phyloP scores from a whole-genome alignment of 139 green algal genomes.

The Chlamydomonas eustigma region DNA sequence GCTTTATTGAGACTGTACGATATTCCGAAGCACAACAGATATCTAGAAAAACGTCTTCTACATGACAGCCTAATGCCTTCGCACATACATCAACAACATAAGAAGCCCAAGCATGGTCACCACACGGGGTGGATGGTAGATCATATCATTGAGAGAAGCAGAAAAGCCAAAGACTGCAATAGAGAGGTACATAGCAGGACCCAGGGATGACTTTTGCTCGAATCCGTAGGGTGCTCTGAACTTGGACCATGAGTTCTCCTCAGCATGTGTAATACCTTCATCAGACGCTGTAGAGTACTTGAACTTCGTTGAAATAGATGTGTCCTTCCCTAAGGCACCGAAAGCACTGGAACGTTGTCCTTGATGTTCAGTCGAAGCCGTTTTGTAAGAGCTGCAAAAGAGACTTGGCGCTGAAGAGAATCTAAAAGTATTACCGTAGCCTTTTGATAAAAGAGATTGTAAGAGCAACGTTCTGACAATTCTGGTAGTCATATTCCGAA shows the following conservation, averaged over 20 bases:
- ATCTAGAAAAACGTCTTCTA: background rate
- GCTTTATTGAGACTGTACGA: too few relatives aligned
- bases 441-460: too few relatives aligned
- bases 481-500: too few relatives aligned
- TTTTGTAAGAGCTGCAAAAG: too few relatives aligned
- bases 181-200: background rate
- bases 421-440: too few relatives aligned
- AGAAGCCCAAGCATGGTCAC: constrained; percentile 2
- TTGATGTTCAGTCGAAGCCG: too few relatives aligned
- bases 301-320: constrained; percentile 1
- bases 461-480: too few relatives aligned
- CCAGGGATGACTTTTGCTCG: background rate
- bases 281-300: background rate
- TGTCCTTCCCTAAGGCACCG: too few relatives aligned
- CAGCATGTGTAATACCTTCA: background rate
- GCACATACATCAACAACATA: constrained; percentile 7
- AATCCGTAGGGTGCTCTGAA: constrained; percentile 3
- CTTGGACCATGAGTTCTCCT: background rate
- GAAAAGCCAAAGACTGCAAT: constrained; percentile 1
- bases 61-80: constrained; percentile 1
- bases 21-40: too few relatives aligned
- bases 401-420: too few relatives aligned
- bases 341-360: too few relatives aligned
- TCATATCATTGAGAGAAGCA: background rate
- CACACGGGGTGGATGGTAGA: background rate